Evolutionary conservation across 1,139 yeast species (phyloP), one percentile per base, ranked within the genome.

Genomic region (Yamadazyma atmosphaerica): DNA sequence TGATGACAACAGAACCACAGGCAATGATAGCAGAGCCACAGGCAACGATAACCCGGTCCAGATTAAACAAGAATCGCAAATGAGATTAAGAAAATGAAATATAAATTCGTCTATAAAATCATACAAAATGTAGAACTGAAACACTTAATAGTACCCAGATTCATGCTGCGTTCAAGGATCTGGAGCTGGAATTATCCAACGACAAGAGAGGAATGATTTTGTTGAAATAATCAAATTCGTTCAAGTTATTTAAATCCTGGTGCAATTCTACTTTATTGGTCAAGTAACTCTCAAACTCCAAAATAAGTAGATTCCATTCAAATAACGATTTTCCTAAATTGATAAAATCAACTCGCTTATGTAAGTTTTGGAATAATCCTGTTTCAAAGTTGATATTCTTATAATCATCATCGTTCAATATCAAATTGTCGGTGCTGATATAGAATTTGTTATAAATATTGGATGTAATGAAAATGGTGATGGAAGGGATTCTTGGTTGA

Each of bases 261-360:
- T 60, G 59, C 36, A 63, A 56, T 38, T 67, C 73, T 27, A 69
- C 60, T 35, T 65, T 58, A 15, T 53, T 55, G 35, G 68, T 60
- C 49, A 81, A 68, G 54, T 72, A 84, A 32, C 60, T 59, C 50
- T 81, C 85, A 55, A 80, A 83, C 51, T 82, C 86, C 3, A 68
- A 66, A 21, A 82, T 81, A 27, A 72, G 59, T 3, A 48, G 38
- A 40, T 74, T 73, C 83, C 88, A 81, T 52, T 85, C 92, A 45
- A 79, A 78, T 39, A 85, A 55, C n/a, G 86, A 69, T 41, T 79
- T 72, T 7, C 89, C 90, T 22, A 82, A 64, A 43, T 76, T 62
- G 8, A 55, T 40, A 54, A 23, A 41, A 39, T 45, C 39, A 15
- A 39, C 26, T 22, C 24, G 3, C 19, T 40, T 39, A 23, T 18